Conservation (phyloP, 169 alveolate species). For the Plasmodium ovale region DNA sequence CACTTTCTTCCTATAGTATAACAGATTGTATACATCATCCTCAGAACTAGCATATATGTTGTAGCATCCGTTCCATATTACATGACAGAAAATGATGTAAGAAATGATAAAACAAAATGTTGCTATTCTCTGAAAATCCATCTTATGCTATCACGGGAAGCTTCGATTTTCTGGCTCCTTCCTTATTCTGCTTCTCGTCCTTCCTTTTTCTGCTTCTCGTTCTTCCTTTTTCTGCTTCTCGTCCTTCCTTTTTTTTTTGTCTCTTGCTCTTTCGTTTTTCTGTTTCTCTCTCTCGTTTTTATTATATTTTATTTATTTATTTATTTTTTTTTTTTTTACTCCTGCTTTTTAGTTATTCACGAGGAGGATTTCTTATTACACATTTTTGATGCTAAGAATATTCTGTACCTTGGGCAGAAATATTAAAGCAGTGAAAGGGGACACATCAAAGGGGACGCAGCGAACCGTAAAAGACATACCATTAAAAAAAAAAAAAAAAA, state of each 20-base stretch:
- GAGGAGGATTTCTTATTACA: conserved; percentile 4
- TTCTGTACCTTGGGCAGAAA: not conserved
- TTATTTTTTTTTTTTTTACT: not conserved
- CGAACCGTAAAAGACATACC: no score
- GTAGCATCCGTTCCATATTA: conserved; percentile 76
- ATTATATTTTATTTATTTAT: not conserved
- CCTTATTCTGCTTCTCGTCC: not conserved
- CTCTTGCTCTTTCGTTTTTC: not conserved
- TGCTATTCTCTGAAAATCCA: conserved; percentile 44
- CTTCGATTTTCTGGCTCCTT: no score
- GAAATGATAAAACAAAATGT: conserved; percentile 46
- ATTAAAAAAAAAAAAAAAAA: no score
- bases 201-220: not conserved
- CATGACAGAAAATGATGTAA: conserved; percentile 54
- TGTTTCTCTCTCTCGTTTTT: not conserved
- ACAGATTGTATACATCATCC: conserved; percentile 48
- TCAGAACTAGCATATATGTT: conserved; percentile 63
- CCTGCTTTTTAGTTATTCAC: conserved; percentile 16
- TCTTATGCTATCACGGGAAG: conserved; percentile 7
- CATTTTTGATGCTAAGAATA: not conserved
- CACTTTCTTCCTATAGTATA: conserved; percentile 47
- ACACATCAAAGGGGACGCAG: no score
- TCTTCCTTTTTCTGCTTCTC: not conserved
- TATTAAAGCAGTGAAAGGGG: no score
- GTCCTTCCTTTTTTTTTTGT: conserved; percentile 1